Percentiles rank a stretch among this genome's conserved stretches.
Conservation (phyloP, 768 basidiomycete genomes). For the Candolleomyces aberdarensis region DNA sequence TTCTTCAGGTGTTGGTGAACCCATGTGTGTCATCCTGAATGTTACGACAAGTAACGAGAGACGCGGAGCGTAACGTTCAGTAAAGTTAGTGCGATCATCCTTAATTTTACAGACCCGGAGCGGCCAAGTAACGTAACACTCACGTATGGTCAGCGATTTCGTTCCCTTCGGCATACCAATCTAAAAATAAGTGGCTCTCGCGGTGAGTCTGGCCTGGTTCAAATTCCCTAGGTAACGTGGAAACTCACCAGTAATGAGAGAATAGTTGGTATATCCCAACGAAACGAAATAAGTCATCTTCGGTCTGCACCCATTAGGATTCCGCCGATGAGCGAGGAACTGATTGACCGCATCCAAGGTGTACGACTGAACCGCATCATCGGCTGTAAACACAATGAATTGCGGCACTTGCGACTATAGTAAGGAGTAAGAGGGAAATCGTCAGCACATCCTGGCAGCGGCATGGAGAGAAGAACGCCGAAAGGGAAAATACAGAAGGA, state of each 20-base stretch:
- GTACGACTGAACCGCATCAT: slow-evolving; percentile 76
- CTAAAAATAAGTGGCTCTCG: slow-evolving; percentile 25
- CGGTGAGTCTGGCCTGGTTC: background rate
- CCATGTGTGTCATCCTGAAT: slow-evolving; percentile 75
- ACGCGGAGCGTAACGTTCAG: too few relatives aligned
- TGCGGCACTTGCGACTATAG: slow-evolving; percentile 54
- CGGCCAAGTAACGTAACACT: background rate
- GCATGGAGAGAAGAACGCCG: background rate
- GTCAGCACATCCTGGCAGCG: background rate
- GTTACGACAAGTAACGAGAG: background rate
- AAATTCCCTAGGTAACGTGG: background rate
- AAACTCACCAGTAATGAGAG: slow-evolving; percentile 54
- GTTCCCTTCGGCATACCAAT: slow-evolving; percentile 80
- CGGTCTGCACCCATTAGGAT: slow-evolving; percentile 72
- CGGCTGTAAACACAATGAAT: slow-evolving; percentile 74
- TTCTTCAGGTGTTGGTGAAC: slow-evolving; percentile 56
- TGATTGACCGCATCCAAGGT: slow-evolving; percentile 72
- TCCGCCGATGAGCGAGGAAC: slow-evolving; percentile 69
- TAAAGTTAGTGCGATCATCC: too few relatives aligned
- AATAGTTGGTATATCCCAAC: slow-evolving; percentile 72
- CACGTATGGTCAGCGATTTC: slow-evolving; percentile 81
- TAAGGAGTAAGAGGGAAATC: slow-evolving; percentile 3
- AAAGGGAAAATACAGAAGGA: background rate
- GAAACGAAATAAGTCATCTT: slow-evolving; percentile 79
- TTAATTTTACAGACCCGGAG: too few relatives aligned